phyloP scores from a whole-genome alignment of 2,329 filamentous ascomycete genomes.

The Colletotrichum incanum region DNA sequence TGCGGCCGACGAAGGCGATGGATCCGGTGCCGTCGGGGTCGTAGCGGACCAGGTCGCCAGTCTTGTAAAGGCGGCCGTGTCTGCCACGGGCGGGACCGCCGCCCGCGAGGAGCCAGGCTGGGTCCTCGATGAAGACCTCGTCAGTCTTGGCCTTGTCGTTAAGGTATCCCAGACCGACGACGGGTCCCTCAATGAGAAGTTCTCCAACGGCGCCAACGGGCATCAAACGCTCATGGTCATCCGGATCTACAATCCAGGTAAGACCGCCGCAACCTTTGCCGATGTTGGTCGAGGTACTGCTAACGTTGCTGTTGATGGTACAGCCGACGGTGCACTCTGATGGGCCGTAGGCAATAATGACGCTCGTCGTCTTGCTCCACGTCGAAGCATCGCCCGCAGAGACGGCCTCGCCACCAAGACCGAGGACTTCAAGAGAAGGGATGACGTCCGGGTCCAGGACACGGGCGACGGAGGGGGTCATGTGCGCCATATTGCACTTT shows the following conservation, averaged over 20 bases:
- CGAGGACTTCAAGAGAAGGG: conserved; percentile 62
- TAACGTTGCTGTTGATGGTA: conserved; percentile 63
- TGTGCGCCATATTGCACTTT: conserved; percentile 64
- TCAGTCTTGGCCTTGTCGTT: conserved; percentile 71
- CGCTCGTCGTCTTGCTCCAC: conserved; percentile 63
- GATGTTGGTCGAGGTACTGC: conserved; percentile 60
- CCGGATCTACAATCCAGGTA: conserved; percentile 68
- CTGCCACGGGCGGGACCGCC: conserved; percentile 58
- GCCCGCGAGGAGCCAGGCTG: conserved; percentile 65
- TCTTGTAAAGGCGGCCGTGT: conserved; percentile 68
- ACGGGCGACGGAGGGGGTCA: conserved; percentile 67
- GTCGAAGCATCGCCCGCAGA: conserved; percentile 64
- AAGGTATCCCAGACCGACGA: conserved; percentile 75
- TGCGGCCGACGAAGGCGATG: conserved; percentile 73
- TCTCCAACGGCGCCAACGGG: conserved; percentile 67
- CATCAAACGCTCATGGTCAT: conserved; percentile 62
- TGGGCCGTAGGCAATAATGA: conserved; percentile 69
- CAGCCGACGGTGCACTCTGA: conserved; percentile 70
- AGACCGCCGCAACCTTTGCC: conserved; percentile 64
- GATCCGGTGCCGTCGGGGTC: conserved; percentile 67
- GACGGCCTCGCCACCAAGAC: conserved; percentile 68
- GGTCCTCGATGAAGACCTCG: conserved; percentile 71
- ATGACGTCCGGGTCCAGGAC: conserved; percentile 64
- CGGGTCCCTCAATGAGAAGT: conserved; percentile 70
- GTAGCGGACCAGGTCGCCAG: conserved; percentile 72